Base-by-base conservation (phyloP, 2,329 filamentous ascomycete genomes). In the Curvularia spicifera region DNA sequence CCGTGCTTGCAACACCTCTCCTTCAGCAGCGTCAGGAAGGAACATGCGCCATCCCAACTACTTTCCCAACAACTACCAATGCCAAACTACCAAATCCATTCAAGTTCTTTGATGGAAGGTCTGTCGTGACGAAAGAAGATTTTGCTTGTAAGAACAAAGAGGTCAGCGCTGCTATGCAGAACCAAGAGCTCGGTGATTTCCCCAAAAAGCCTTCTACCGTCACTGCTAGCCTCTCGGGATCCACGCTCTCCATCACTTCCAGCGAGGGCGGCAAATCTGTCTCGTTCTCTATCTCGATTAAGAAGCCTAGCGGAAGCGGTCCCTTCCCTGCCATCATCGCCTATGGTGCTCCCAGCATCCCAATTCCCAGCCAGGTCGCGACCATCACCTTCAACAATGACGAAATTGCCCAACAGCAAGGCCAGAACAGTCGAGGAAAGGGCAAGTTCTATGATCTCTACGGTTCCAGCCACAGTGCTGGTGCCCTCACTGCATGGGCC, bases 371-470 rank as follows among this genome's bases (percentile, higher is more conserved):
- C 35, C 80, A 76, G 48, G 81, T 88, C 28, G 85, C 82, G 37
- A 84, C 81, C 55, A 85, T 88, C 67, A 83, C 77, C 61, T 87
- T 87, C 75, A 80, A 81, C 74, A 87, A 87, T 72, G 81, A 86
- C 68, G 79, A 81, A 28, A 84, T 88, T 57, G 86, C 80, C 22
- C 78, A 79, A 20, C 84, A 88, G 75, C 46, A 58, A 26, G 69
- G 72, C 47, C 44, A 55, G 10, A 66, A 52, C 57, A 83, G 80
- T 56, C 85, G 85, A 51, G 86, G 85, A 51, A 76, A 80, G 62
- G 86, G 86, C 57, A 79, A 80, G 53, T 88, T 87, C 77, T 88
- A 84, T 76, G 82, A 81, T 45, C 77, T 88, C 5, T 86, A 86
- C 65, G 85, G 85, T 44, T 80, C 76, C 52, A 72, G 77, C 13